Percentiles rank a stretch among this genome's conserved stretches.
phyloP scores from a whole-genome alignment of 495 filamentous ascomycete species.

The Penicillium verhagenii region DNA sequence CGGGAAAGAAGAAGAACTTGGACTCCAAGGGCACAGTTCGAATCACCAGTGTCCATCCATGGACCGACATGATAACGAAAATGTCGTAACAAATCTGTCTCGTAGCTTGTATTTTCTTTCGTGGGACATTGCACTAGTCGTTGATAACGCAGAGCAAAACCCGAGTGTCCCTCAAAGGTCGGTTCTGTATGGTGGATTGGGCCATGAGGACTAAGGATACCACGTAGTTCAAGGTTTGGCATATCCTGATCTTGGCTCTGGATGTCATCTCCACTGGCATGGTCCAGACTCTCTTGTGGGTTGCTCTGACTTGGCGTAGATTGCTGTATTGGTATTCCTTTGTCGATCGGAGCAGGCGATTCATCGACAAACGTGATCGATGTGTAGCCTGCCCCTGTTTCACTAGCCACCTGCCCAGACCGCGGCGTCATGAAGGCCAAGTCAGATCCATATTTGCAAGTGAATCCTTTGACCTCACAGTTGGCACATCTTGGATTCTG shows the following conservation, averaged over 20 bases:
- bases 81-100: slow-evolving; percentile 26
- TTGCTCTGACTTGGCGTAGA: not conserved
- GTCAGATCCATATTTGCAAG: slow-evolving; percentile 27
- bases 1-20: slow-evolving; percentile 24
- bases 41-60: slow-evolving; percentile 28
- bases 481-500: slow-evolving; percentile 30
- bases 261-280: not conserved
- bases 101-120: slow-evolving; percentile 9
- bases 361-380: slow-evolving; percentile 30
- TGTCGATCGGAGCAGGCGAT: slow-evolving; percentile 10
- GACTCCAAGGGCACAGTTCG: slow-evolving; percentile 21
- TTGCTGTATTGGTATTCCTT: slow-evolving; percentile 1
- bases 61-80: slow-evolving; percentile 27
- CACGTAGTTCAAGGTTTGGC: not conserved
- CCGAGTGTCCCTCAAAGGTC: not conserved
- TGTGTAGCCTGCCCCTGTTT: slow-evolving; percentile 13
- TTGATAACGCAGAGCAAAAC: slow-evolving; percentile 3
- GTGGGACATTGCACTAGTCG: not conserved
- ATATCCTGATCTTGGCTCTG: not conserved
- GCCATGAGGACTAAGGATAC: not conserved
- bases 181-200: not conserved
- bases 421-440: slow-evolving; percentile 21
- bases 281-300: not conserved
- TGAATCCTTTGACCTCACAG: slow-evolving; percentile 27
- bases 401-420: slow-evolving; percentile 8